phyloP scores from a whole-genome alignment of 2,329 filamentous ascomycete genomes.

The Ophiosphaerella narmari region DNA sequence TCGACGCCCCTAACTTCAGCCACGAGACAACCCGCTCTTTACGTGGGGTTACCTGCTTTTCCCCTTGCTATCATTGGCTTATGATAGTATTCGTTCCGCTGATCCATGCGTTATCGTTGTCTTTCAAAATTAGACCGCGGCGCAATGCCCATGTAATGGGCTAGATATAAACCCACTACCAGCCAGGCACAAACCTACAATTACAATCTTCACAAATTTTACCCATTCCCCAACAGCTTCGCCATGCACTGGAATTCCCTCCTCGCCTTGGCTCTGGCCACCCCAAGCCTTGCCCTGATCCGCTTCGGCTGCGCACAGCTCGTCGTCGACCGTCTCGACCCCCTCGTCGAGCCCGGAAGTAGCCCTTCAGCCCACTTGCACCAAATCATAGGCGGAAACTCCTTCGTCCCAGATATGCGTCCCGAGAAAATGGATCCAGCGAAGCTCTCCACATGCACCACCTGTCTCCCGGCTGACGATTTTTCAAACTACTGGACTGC shows the following conservation, averaged over 20 bases:
- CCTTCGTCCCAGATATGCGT: conserved; percentile 28
- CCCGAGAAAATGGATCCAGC: conserved; percentile 24
- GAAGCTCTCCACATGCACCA: conserved; percentile 30
- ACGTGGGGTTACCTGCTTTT: neutral
- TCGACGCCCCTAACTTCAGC: neutral
- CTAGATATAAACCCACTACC: neutral
- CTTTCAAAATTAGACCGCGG: neutral
- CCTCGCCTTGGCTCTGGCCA: conserved; percentile 17
- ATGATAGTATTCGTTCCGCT: neutral
- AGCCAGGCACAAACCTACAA: neutral
- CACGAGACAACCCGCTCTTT: neutral
- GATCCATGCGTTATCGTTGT: neutral
- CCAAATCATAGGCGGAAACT: conserved; percentile 36
- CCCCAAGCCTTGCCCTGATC: conserved; percentile 27
- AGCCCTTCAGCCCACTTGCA: conserved; percentile 29
- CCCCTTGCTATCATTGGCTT: neutral
- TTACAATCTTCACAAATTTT: neutral
- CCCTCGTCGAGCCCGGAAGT: conserved; percentile 28
- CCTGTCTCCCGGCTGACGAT: conserved; percentile 25
- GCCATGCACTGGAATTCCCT: conserved; percentile 23
- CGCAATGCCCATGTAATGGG: too few relatives aligned
- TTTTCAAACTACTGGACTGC: conserved; percentile 36
- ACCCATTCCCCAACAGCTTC: neutral
- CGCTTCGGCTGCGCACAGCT: conserved; percentile 35
- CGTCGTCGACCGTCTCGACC: conserved; percentile 33